phyloP scores from a whole-genome alignment of 129 eudicot genomes.

The Arctium lappa region DNA sequence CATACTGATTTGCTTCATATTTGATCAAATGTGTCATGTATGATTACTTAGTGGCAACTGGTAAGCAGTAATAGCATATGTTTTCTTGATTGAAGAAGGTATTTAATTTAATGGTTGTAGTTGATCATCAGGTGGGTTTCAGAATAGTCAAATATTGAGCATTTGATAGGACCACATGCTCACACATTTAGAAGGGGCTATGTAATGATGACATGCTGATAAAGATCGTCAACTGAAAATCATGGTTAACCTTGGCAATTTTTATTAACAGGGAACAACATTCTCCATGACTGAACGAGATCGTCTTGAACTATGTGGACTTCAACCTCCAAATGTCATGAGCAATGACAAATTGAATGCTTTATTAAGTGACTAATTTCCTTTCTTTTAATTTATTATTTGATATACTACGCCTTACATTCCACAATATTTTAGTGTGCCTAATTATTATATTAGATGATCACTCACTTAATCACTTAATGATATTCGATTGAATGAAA shows the following conservation, averaged over 20 bases:
- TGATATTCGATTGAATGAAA: background rate
- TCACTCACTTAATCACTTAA: background rate
- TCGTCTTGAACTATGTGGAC: constrained; percentile 94
- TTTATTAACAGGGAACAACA: constrained; percentile 75
- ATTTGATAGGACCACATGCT: constrained; percentile 8
- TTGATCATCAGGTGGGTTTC: background rate
- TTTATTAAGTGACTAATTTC: constrained; percentile 58
- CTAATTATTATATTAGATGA: background rate
- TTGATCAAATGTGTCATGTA: background rate
- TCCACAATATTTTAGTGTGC: background rate
- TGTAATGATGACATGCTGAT: background rate
- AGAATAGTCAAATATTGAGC: background rate
- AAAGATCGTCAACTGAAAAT: background rate
- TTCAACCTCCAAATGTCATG: constrained; percentile 95
- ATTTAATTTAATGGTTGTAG: background rate
- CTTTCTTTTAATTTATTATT: background rate
- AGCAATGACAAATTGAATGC: constrained; percentile 77
- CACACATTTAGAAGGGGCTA: background rate
- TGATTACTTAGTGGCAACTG: background rate
- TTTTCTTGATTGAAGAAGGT: background rate
- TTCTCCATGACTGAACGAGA: constrained; percentile 94
- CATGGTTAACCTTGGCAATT: constrained; percentile 11
- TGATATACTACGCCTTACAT: background rate
- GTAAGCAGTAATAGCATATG: background rate
- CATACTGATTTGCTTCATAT: background rate